Conservation (phyloP, 345 rosid species). For the Hibiscus trionum region DNA sequence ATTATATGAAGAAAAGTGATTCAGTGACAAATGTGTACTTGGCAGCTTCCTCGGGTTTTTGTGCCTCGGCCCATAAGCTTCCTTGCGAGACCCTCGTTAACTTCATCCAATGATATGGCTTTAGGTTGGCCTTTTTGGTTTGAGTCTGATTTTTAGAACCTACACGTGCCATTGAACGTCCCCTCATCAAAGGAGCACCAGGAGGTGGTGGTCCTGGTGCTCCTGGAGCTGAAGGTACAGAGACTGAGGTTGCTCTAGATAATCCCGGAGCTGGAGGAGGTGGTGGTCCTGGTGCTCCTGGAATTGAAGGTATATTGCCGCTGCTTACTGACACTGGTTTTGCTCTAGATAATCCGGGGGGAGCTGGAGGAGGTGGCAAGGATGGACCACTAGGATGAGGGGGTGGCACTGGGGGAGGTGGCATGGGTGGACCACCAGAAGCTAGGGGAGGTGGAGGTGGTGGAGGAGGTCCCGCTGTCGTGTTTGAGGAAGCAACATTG, state of each 20-base stretch:
- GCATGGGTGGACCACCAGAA: too few relatives aligned
- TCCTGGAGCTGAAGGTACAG: conserved; percentile 59
- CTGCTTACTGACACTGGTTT: too few relatives aligned
- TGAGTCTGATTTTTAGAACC: conserved; percentile 33
- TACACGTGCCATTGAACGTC: conserved; percentile 37
- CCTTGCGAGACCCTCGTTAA: conserved; percentile 74
- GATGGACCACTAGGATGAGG: too few relatives aligned
- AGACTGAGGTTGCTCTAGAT: conserved; percentile 22
- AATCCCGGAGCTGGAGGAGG: conserved; percentile 35
- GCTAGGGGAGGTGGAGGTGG: too few relatives aligned
- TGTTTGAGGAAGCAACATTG: too few relatives aligned
- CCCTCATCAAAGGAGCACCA: conserved; percentile 31
- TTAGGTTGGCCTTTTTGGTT: conserved; percentile 51
- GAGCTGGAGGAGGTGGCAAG: too few relatives aligned
- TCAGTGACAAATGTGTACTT: conserved; percentile 30
- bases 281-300: too few relatives aligned
- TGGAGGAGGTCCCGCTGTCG: too few relatives aligned
- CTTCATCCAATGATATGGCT: conserved; percentile 86
- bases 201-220: conserved; percentile 29
- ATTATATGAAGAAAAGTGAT: neutral
- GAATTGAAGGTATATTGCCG: too few relatives aligned
- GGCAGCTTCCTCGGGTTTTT: conserved; percentile 63
- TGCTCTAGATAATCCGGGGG: too few relatives aligned
- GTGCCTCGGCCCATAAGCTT: conserved; percentile 80
- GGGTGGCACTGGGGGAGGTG: too few relatives aligned